Evolutionary conservation across 768 basidiomycete species (phyloP).

Genomic region (Auricularia cornea): DNA sequence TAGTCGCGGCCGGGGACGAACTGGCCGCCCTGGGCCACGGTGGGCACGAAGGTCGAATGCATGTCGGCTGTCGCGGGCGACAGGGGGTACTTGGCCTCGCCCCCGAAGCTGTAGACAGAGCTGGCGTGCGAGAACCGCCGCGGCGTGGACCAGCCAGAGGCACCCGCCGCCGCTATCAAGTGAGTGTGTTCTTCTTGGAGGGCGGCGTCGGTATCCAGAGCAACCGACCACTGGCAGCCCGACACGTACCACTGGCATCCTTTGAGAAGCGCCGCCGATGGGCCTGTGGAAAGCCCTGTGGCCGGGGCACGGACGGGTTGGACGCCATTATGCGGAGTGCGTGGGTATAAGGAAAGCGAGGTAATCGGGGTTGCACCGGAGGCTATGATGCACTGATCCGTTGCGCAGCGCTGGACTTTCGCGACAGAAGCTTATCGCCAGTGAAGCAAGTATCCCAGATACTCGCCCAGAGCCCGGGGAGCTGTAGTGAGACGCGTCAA

Average conservation of each 20-base stretch:
- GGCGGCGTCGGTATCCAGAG: too few species aligned
- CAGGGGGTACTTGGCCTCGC: not conserved
- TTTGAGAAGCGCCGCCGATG: too few species aligned
- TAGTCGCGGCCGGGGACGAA: not conserved
- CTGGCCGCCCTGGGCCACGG: not conserved
- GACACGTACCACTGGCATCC: too few species aligned
- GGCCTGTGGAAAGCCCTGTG: not conserved
- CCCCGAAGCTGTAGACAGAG: not conserved
- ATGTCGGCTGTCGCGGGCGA: not conserved
- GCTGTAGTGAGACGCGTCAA: too few species aligned
- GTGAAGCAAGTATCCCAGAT: too few species aligned
- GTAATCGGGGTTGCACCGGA: too few species aligned
- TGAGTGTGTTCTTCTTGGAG: not conserved
- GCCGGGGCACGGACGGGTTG: conserved; percentile 5
- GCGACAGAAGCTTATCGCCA: too few species aligned
- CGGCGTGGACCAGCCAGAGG: not conserved
- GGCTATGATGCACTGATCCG: too few species aligned
- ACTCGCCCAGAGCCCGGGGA: too few species aligned
- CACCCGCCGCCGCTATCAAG: not conserved
- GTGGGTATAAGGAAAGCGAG: too few species aligned
- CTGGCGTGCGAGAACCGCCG: not conserved
- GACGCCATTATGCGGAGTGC: not conserved
- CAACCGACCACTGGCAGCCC: too few species aligned
- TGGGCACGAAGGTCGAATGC: conserved; percentile 1
- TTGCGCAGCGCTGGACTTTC: too few species aligned